phyloP scores from a whole-genome alignment of 75 land plant genomes.

The Pinus tabuliformis region DNA sequence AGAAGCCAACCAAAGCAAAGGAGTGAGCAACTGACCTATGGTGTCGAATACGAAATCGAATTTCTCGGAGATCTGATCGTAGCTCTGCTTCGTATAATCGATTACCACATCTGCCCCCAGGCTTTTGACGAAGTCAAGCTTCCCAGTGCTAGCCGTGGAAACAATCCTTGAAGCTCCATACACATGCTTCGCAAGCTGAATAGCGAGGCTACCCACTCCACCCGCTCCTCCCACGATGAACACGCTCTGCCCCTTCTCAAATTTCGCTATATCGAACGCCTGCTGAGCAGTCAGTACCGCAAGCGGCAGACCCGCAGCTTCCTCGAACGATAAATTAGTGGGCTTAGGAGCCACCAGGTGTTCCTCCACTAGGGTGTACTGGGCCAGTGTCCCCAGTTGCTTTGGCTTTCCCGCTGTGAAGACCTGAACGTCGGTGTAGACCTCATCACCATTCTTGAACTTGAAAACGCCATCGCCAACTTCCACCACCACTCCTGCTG shows the following conservation, averaged over 20 bases:
- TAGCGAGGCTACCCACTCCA: slow-evolving; percentile 44
- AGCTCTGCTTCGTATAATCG: slow-evolving; percentile 43
- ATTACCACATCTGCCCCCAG: slow-evolving; percentile 52
- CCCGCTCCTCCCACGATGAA: slow-evolving; percentile 48
- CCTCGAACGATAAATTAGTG: slow-evolving; percentile 14
- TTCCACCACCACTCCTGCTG: slow-evolving; percentile 29
- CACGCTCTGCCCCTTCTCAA: slow-evolving; percentile 24
- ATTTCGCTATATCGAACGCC: slow-evolving; percentile 18
- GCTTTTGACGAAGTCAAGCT: slow-evolving; percentile 40
- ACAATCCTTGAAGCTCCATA: slow-evolving; percentile 46
- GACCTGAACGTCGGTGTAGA: slow-evolving; percentile 29
- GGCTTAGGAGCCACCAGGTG: slow-evolving; percentile 25
- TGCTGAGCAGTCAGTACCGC: slow-evolving; percentile 32
- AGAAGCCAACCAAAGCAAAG: background rate
- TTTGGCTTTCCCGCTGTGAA: slow-evolving; percentile 15
- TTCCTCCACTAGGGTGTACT: slow-evolving; percentile 29
- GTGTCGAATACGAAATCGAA: slow-evolving; percentile 53
- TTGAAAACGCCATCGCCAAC: slow-evolving; percentile 30
- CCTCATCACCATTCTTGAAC: slow-evolving; percentile 36
- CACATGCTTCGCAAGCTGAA: slow-evolving; percentile 49
- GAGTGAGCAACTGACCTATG: slow-evolving; percentile 29
- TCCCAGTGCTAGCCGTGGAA: slow-evolving; percentile 42
- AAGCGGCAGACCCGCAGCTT: slow-evolving; percentile 35
- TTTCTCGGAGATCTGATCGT: slow-evolving; percentile 40
- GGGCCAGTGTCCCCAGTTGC: slow-evolving; percentile 22